Percentiles rank a stretch among this genome's conserved stretches.
These are phyloP conservation scores for Geranium rotundifolium DNA, from an alignment of 345 rosid species.

Conservation along the genomic window DNA sequence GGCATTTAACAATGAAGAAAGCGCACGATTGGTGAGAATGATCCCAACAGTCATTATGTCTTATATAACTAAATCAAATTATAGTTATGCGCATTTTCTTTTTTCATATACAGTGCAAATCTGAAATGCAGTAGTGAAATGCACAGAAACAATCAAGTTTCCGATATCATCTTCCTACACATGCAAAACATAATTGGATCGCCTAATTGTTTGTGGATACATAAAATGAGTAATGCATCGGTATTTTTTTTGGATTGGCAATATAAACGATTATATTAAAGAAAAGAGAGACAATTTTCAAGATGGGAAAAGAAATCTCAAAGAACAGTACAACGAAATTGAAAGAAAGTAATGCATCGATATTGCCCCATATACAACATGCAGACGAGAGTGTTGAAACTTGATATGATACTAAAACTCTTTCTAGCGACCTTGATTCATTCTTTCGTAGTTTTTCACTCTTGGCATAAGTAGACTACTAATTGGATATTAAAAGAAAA, in stretches of 20 bases:
- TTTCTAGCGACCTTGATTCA: not conserved
- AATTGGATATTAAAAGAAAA: slow-evolving; percentile 5
- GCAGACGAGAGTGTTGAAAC: not conserved
- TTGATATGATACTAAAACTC: not conserved
- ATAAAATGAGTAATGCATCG: no score
- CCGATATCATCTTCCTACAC: no score
- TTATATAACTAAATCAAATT: no score
- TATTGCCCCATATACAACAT: not conserved
- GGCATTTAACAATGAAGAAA: slow-evolving; percentile 1
- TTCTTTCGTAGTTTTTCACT: not conserved
- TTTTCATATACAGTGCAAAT: not conserved
- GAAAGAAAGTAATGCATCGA: not conserved
- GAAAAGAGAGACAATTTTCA: no score
- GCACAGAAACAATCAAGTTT: not conserved
- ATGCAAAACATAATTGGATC: no score
- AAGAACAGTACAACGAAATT: no score
- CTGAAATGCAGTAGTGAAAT: not conserved
- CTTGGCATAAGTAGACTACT: not conserved
- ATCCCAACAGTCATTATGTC: not conserved
- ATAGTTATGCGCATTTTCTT: not conserved
- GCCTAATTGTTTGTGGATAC: no score
- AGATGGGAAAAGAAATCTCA: no score
- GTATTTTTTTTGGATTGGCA: no score
- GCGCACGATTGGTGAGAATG: not conserved
- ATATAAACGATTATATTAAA: no score